Evolutionary conservation across 78 protist species (phyloP).

Genomic region (Dictyostelium intermedium): DNA sequence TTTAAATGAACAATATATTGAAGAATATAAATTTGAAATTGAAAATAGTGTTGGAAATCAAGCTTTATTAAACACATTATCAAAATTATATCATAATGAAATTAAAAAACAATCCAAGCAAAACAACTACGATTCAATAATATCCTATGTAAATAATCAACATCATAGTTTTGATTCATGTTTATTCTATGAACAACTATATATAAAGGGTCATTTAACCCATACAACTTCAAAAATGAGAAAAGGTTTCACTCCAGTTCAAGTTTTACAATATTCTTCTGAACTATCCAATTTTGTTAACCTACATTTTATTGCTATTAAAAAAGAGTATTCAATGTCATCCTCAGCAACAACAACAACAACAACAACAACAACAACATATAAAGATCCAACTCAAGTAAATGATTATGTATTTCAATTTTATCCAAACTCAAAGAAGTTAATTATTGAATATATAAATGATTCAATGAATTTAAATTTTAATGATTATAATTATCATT

Average conservation of each 20-base stretch:
- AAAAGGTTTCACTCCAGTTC: neutral
- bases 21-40: neutral
- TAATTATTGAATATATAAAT: neutral
- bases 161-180: neutral
- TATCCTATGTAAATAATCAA: neutral
- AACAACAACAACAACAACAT: neutral
- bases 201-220: neutral
- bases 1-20: neutral
- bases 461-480: neutral
- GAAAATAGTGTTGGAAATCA: neutral
- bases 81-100: neutral
- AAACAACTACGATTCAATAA: neutral
- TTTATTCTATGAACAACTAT: neutral
- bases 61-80: neutral
- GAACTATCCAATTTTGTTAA: neutral
- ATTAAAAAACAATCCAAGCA: neutral
- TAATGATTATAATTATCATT: neutral
- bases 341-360: neutral
- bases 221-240: neutral
- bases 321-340: neutral
- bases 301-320: neutral
- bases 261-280: neutral
- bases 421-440: neutral
- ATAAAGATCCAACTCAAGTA: neutral
- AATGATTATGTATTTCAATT: neutral